Base-by-base conservation (phyloP, 176 grass and related monocot species). In the Tillandsia leiboldiana region DNA sequence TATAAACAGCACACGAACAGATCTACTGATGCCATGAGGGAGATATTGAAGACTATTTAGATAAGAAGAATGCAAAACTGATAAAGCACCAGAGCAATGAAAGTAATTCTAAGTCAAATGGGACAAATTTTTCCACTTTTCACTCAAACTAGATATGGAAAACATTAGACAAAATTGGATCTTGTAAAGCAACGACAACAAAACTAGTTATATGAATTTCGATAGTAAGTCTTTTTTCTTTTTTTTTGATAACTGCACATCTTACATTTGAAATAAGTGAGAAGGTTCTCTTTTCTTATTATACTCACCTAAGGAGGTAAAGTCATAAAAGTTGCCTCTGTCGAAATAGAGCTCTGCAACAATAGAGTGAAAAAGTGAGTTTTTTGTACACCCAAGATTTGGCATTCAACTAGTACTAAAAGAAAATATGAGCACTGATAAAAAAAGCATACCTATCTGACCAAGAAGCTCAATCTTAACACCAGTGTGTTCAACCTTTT, bases 261-360 rank as follows among this genome's bases (percentile, higher is more conserved):
- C 17, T 62, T 57, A 26, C 26, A n/a, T 12, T 64, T 69, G n/a
- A 81, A 51, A 28, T 64, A 26, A 50, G 51, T 48, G 51, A 15
- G 50, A 63, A 50, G 47, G 27, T 65, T 11, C 10, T 57, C 49
- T 67, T 48, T 12, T 12, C 64, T 76, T 51, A 77, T 9, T 53
- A 26, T 52, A 79, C 62, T 63, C 72, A 96, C 93, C 88, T 70
- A 96, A 70, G 17, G 93, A 96, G 67, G 86, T 92, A 53, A 96
- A 96, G 84, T 96, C 93, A 33, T 96, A 92, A 78, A 92, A 92
- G 73, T 90, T 91, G 61, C 86, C 93, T 87, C 81, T 87, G 65
- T 92, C 93, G 10, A 92, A 85, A 71, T 96, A 92, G 1, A 92
- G 69, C 59, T 96, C 93, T 92, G 93, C 48, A 76, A 72, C 15